These are phyloP conservation scores for Geotrichum aggregatum DNA, from an alignment of 1,139 yeast species.

Conservation along the genomic window DNA sequence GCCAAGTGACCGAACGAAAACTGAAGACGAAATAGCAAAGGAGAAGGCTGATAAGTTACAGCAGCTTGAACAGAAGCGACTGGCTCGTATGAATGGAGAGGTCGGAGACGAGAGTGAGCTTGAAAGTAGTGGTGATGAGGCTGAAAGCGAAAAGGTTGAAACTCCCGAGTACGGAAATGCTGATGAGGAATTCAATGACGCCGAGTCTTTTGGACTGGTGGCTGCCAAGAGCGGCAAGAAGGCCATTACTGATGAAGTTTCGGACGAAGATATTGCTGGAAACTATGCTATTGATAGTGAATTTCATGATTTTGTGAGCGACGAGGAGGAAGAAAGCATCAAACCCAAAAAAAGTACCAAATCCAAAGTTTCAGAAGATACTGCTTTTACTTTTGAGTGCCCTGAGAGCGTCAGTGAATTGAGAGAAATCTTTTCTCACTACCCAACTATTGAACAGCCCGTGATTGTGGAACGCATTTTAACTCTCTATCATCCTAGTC, in stretches of 20 bases:
- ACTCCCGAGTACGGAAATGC: slow-evolving; percentile 31
- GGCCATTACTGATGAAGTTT: slow-evolving; percentile 37
- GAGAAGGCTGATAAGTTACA: slow-evolving; percentile 66
- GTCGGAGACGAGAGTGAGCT: slow-evolving; percentile 34
- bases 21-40: slow-evolving; percentile 73
- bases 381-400: slow-evolving; percentile 47
- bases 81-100: slow-evolving; percentile 77
- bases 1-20: slow-evolving; percentile 95
- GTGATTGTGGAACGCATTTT: slow-evolving; percentile 53
- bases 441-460: slow-evolving; percentile 46
- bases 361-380: slow-evolving; percentile 18
- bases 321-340: slow-evolving; percentile 23
- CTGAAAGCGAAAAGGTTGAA: slow-evolving; percentile 32
- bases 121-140: slow-evolving; percentile 37
- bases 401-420: slow-evolving; percentile 45
- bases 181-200: slow-evolving; percentile 24
- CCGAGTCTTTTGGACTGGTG: slow-evolving; percentile 28
- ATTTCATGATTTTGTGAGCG: slow-evolving; percentile 39
- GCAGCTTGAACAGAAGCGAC: slow-evolving; percentile 69
- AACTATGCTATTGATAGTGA: slow-evolving; percentile 27
- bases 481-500: slow-evolving; percentile 64
- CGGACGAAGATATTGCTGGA: slow-evolving; percentile 28
- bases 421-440: slow-evolving; percentile 38
- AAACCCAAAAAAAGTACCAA: slow-evolving; percentile 21
- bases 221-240: slow-evolving; percentile 17